phyloP scores from a whole-genome alignment of 768 basidiomycete genomes.

The Nidula microcarpa region DNA sequence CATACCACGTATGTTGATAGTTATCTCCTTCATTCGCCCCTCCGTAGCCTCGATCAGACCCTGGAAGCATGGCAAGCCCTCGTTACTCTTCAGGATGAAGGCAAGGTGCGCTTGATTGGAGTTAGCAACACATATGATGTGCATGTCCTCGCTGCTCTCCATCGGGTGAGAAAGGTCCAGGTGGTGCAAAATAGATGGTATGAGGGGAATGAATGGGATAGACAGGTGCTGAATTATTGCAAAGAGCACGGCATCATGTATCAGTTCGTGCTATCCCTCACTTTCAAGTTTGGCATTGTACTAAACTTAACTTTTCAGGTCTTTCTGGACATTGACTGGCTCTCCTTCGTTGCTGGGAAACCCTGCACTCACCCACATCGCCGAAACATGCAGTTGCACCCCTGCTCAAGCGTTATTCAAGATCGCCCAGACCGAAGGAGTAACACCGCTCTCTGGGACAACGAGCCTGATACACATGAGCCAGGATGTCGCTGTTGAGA shows the following conservation, averaged over 20 bases:
- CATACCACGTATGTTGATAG: slow-evolving; percentile 74
- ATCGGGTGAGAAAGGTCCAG: slow-evolving; percentile 53
- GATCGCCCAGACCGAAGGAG: slow-evolving; percentile 60
- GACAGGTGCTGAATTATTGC: slow-evolving; percentile 62
- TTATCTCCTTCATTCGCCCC: slow-evolving; percentile 76
- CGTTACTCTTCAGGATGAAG: slow-evolving; percentile 58
- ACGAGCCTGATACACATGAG: slow-evolving; percentile 63
- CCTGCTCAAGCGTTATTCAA: slow-evolving; percentile 67
- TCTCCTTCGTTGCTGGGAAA: slow-evolving; percentile 60
- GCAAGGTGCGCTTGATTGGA: slow-evolving; percentile 62
- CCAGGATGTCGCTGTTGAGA: not conserved
- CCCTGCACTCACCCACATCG: slow-evolving; percentile 40
- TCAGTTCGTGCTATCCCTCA: slow-evolving; percentile 42
- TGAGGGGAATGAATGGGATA: slow-evolving; percentile 77
- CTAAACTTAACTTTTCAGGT: slow-evolving; percentile 37
- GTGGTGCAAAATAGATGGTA: slow-evolving; percentile 88
- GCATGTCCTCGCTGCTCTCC: slow-evolving; percentile 46
- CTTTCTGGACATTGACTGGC: slow-evolving; percentile 87
- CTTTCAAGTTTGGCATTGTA: not conserved
- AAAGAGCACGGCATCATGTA: slow-evolving; percentile 61
- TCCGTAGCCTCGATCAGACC: slow-evolving; percentile 54
- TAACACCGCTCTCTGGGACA: slow-evolving; percentile 77
- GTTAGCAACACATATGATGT: slow-evolving; percentile 79
- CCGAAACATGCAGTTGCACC: slow-evolving; percentile 46
- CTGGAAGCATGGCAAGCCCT: slow-evolving; percentile 69